Percentiles rank a stretch among this genome's conserved stretches.
These are phyloP conservation scores for Solanum pennellii DNA, from an alignment of 257 asterid genomes.

Conservation along the genomic window DNA sequence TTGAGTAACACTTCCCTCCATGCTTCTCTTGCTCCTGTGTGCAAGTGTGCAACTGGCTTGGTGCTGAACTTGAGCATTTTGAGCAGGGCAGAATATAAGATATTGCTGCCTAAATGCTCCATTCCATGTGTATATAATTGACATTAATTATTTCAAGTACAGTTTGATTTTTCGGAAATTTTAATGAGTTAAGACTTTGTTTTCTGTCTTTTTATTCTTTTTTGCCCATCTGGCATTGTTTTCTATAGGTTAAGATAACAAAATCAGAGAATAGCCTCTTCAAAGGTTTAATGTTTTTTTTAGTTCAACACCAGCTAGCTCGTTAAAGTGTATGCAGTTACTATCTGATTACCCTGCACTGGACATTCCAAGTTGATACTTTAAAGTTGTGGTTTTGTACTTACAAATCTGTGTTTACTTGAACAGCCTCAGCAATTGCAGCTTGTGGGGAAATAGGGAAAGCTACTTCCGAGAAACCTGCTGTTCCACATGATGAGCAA, in stretches of 20 bases:
- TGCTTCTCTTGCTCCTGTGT: background rate
- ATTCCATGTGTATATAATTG: background rate
- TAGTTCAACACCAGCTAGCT: background rate
- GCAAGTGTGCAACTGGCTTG: background rate
- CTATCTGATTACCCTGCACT: background rate
- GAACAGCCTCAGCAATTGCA: conserved; percentile 67
- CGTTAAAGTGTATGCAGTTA: background rate
- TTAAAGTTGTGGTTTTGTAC: background rate
- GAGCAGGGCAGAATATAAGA: background rate
- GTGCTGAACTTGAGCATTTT: background rate
- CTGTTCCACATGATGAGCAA: conserved; percentile 49
- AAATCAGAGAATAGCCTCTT: background rate
- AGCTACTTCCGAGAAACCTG: conserved; percentile 32
- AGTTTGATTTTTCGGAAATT: background rate
- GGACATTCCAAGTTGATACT: background rate
- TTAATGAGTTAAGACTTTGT: background rate
- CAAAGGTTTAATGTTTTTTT: background rate
- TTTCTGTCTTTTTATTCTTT: background rate
- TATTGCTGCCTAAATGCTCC: background rate
- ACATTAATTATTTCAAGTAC: background rate
- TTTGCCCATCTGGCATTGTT: background rate
- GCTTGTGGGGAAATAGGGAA: conserved; percentile 42
- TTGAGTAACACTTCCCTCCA: background rate
- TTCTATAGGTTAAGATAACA: background rate
- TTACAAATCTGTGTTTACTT: background rate